Evolutionary conservation across 148 eudicot species (phyloP).

Genomic region (Vaccinium myrtillus): DNA sequence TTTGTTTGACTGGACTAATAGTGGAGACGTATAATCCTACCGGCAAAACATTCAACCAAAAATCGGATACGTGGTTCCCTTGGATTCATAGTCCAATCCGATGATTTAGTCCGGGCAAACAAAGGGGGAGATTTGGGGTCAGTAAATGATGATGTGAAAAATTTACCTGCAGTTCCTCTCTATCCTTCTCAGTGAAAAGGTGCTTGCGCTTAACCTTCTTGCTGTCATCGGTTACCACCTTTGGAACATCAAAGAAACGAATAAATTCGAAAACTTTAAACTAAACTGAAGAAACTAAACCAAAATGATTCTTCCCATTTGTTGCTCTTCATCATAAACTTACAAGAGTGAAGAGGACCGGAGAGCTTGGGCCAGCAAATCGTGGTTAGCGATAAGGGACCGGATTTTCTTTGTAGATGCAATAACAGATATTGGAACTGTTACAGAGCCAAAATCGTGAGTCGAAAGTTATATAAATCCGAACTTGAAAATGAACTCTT

Average conservation of each 20-base stretch:
- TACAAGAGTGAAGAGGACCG: constrained; percentile 75
- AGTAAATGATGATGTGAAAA: not conserved
- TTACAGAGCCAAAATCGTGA: constrained; percentile 19
- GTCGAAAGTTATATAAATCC: not conserved
- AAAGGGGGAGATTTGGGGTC: not conserved
- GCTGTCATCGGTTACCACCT: constrained; percentile 72
- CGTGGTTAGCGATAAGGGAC: constrained; percentile 51
- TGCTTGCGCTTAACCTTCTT: constrained; percentile 74
- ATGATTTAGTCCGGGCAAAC: not conserved
- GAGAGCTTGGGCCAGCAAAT: constrained; percentile 72
- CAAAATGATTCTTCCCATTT: constrained; percentile 4
- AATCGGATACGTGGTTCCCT: not conserved
- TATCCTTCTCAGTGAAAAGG: constrained; percentile 76
- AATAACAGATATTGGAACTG: constrained; percentile 78
- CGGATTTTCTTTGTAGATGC: constrained; percentile 81
- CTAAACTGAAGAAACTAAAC: not conserved
- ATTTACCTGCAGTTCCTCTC: constrained; percentile 75
- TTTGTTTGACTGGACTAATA: not conserved
- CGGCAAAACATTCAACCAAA: not conserved
- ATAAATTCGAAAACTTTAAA: not conserved
- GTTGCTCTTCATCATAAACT: constrained; percentile 21
- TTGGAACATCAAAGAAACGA: constrained; percentile 3
- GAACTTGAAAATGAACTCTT: not conserved
- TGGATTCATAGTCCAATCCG: not conserved
- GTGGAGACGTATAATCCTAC: not conserved